These are phyloP conservation scores for Teratosphaeria viscida DNA, from an alignment of 2,329 filamentous ascomycete species.

Conservation along the genomic window DNA sequence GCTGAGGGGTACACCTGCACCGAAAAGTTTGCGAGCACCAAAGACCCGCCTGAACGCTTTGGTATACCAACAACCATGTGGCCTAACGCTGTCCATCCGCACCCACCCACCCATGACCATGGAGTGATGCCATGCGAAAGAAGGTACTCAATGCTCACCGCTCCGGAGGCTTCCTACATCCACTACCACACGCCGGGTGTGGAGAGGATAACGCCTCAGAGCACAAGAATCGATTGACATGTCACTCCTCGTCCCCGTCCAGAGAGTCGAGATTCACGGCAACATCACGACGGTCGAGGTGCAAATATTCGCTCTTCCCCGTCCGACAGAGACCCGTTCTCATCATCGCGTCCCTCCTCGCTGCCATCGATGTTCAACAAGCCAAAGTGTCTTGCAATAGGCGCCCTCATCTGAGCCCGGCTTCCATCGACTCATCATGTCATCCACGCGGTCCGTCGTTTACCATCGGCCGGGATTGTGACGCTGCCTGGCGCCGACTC, in stretches of 20 bases:
- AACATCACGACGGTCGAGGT: constrained; percentile 2
- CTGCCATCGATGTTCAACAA: constrained; percentile 43
- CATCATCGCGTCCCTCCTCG: constrained; percentile 9
- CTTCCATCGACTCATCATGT: no score
- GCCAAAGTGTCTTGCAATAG: constrained; percentile 51
- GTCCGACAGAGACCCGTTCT: constrained; percentile 9
- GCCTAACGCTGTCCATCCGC: background rate
- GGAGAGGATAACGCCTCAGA: background rate
- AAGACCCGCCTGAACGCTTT: background rate
- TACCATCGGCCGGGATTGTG: no score
- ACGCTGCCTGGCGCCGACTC: no score
- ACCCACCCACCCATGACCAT: no score
- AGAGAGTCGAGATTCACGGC: constrained; percentile 17
- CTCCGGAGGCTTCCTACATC: background rate
- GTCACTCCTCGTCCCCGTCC: constrained; percentile 1
- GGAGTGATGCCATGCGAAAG: no score
- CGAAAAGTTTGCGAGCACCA: background rate
- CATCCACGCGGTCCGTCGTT: no score
- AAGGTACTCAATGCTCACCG: background rate
- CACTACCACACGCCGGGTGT: background rate
- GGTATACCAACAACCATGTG: background rate
- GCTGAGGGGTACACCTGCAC: constrained; percentile 1
- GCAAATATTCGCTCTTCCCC: constrained; percentile 9
- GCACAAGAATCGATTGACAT: background rate
- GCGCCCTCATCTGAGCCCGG: constrained; percentile 26